Percentiles rank a stretch among this genome's conserved stretches.
Evolutionary conservation across 768 basidiomycete genomes (phyloP).

Genomic region (Sutorius australiensis): DNA sequence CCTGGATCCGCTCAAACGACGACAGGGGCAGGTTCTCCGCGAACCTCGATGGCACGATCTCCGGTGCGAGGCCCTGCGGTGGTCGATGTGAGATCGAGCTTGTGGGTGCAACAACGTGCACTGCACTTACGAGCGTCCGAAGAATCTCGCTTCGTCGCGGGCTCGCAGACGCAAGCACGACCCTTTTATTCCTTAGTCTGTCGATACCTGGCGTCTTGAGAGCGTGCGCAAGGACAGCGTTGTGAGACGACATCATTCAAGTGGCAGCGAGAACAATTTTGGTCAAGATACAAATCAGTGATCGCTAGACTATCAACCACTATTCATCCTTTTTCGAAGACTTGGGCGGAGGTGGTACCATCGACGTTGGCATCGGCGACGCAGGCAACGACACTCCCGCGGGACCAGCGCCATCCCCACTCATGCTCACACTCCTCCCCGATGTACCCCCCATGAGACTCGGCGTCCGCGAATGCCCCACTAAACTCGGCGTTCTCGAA

Average conservation of each 20-base stretch:
- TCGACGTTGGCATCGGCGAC: conserved; percentile 20
- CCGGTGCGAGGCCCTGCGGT: conserved; percentile 57
- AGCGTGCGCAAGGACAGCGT: conserved; percentile 58
- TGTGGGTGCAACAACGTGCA: no score
- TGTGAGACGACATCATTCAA: conserved; percentile 30
- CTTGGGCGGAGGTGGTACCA: conserved; percentile 20
- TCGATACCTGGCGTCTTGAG: conserved; percentile 57
- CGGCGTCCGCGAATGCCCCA: conserved; percentile 17
- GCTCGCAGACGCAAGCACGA: conserved; percentile 84
- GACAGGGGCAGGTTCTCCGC: conserved; percentile 68
- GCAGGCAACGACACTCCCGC: conserved; percentile 15
- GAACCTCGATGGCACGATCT: conserved; percentile 74
- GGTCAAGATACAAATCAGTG: neutral
- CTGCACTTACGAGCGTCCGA: conserved; percentile 57
- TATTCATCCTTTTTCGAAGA: conserved; percentile 27
- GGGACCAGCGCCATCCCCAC: conserved; percentile 11
- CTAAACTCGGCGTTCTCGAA: conserved; percentile 11
- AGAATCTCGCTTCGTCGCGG: conserved; percentile 84
- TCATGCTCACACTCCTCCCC: conserved; percentile 14
- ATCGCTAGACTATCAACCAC: neutral
- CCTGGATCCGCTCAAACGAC: conserved; percentile 66
- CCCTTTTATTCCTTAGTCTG: conserved; percentile 70
- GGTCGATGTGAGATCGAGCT: no score
- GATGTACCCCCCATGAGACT: conserved; percentile 17
- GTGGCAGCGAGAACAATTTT: neutral